A percentile compares a stretch with the other conserved stretches of the same genome.
Conservation (phyloP, 2,329 filamentous ascomycete genomes). For the Colletotrichum acutatum region DNA sequence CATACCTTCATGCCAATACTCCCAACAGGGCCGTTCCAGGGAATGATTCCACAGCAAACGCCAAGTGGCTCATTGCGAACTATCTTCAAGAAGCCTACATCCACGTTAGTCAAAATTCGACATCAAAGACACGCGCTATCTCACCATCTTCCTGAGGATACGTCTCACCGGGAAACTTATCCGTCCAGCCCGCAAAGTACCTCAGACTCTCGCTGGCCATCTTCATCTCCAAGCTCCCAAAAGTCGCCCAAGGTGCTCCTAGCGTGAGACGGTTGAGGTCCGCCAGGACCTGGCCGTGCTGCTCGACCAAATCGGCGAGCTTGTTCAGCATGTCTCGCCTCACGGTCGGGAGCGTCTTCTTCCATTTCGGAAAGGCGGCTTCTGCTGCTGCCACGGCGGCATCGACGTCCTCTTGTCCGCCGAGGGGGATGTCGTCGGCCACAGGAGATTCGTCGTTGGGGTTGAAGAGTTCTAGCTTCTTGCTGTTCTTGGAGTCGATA, state of each 20-base stretch:
- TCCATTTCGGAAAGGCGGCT: conserved; percentile 58
- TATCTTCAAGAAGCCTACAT: conserved; percentile 48
- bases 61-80: conserved; percentile 47
- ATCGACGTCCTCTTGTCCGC: conserved; percentile 59
- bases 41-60: conserved; percentile 45
- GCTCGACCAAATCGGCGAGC: conserved; percentile 56
- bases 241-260: conserved; percentile 55
- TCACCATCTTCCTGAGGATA: conserved; percentile 52
- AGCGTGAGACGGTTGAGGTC: conserved; percentile 57
- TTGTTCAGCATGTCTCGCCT: conserved; percentile 54
- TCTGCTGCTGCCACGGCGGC: conserved; percentile 59
- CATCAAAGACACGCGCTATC: not conserved
- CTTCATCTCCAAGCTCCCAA: conserved; percentile 56
- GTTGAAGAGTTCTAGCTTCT: conserved; percentile 60
- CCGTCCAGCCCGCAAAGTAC: conserved; percentile 41
- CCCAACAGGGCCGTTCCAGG: conserved; percentile 54
- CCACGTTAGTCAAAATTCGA: not conserved
- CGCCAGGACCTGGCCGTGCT: conserved; percentile 47
- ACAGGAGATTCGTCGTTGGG: conserved; percentile 61
- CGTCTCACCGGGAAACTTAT: conserved; percentile 40
- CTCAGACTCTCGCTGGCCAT: conserved; percentile 50
- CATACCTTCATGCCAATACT: conserved; percentile 49
- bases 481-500: conserved; percentile 53
- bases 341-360: conserved; percentile 46
- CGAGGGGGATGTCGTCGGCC: conserved; percentile 57